Conservation (phyloP, 2,329 filamentous ascomycete species). For the Pyricularia pennisetigena region DNA sequence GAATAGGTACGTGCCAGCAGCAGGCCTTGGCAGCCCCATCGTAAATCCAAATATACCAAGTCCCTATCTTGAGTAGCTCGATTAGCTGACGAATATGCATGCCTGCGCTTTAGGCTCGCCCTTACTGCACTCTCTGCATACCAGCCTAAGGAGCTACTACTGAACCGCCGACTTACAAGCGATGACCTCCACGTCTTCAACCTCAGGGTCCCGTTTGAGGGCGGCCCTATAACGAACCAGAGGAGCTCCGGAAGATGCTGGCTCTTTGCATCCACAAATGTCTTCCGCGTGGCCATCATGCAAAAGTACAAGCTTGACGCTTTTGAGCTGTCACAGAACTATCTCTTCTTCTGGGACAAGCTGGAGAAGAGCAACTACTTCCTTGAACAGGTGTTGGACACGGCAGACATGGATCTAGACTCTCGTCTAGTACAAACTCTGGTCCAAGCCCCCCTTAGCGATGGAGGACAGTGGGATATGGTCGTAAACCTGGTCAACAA, state of each 20-base stretch:
- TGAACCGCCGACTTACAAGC: conserved; percentile 51
- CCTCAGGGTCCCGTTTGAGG: conserved; percentile 71
- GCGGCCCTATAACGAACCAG: conserved; percentile 77
- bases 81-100: not conserved
- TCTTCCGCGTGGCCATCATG: conserved; percentile 84
- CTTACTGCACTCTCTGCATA: conserved; percentile 62
- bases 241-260: conserved; percentile 75
- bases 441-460: conserved; percentile 57
- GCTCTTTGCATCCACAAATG: conserved; percentile 87
- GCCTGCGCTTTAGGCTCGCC: conserved; percentile 47
- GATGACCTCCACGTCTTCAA: conserved; percentile 75
- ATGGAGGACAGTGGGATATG: conserved; percentile 92
- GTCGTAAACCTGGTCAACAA: conserved; percentile 76
- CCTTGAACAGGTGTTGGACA: conserved; percentile 73
- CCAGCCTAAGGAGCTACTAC: conserved; percentile 56
- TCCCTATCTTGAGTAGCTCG: conserved; percentile 26
- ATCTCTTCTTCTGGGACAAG: conserved; percentile 92
- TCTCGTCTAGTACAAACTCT: conserved; percentile 63
- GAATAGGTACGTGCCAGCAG: conserved; percentile 39
- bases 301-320: conserved; percentile 66
- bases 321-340: conserved; percentile 81
- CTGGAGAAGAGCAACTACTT: conserved; percentile 88
- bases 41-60: not conserved
- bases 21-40: not conserved
- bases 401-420: conserved; percentile 59